phyloP scores from a whole-genome alignment of 441 rosid genomes.

The California macrophylla region DNA sequence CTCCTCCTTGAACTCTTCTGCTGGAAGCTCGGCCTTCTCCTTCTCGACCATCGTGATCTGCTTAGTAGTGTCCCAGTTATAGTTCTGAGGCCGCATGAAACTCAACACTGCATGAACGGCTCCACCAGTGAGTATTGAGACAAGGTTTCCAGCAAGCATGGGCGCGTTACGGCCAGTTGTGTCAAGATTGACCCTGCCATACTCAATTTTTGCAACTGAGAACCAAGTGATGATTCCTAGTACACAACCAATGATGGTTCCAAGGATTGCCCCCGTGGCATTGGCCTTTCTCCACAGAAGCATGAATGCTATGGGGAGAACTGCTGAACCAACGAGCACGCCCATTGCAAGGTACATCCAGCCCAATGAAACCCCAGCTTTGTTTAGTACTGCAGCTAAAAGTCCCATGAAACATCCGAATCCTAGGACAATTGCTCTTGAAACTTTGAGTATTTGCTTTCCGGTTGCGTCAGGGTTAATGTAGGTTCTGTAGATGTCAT shows the following conservation, averaged over 20 bases:
- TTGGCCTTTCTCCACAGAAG: conserved; percentile 88
- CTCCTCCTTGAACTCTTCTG: conserved; percentile 68
- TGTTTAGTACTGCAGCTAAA: conserved; percentile 67
- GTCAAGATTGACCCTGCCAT: conserved; percentile 57
- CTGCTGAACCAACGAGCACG: conserved; percentile 84
- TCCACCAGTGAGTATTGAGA: conserved; percentile 67
- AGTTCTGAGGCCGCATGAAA: conserved; percentile 56
- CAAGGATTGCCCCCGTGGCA: conserved; percentile 63
- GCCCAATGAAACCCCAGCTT: conserved; percentile 79
- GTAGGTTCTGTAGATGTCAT: conserved; percentile 81
- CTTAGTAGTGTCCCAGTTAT: conserved; percentile 72
- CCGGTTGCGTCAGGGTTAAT: conserved; percentile 79
- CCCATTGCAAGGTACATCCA: conserved; percentile 98
- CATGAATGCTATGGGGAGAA: conserved; percentile 79
- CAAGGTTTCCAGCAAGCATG: conserved; percentile 80
- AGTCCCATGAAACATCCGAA: conserved; percentile 96
- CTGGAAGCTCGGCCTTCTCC: conserved; percentile 36
- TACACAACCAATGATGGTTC: conserved; percentile 54
- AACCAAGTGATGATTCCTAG: conserved; percentile 73
- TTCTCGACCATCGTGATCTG: conserved; percentile 73
- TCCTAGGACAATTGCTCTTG: conserved; percentile 56
- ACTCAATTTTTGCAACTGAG: conserved; percentile 48
- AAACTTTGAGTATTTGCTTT: conserved; percentile 53
- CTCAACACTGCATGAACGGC: conserved; percentile 63
- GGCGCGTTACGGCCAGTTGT: conserved; percentile 78